phyloP scores from a whole-genome alignment of 1,284 basidiomycete genomes.

The Inonotus obliquus region DNA sequence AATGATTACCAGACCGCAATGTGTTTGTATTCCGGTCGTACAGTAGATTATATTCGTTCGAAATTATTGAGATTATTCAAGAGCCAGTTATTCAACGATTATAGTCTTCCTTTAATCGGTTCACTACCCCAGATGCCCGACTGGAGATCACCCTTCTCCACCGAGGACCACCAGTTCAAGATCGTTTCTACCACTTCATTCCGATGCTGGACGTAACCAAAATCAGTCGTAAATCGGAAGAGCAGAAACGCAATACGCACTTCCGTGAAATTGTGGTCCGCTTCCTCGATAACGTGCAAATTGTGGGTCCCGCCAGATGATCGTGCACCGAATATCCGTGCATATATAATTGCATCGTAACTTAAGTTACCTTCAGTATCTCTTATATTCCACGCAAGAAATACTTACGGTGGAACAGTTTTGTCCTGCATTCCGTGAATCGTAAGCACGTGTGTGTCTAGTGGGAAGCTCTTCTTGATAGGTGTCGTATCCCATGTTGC shows the following conservation, averaged over 20 bases:
- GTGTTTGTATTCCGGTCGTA: too few relatives aligned
- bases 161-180: conserved; percentile 54
- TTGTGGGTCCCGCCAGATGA: conserved; percentile 57
- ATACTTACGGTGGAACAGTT: conserved; percentile 60
- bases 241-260: conserved; percentile 29
- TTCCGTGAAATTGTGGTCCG: conserved; percentile 70
- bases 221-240: background rate
- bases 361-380: conserved; percentile 31
- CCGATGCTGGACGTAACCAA: conserved; percentile 33
- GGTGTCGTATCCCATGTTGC: conserved; percentile 56
- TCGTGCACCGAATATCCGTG: conserved; percentile 51
- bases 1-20: too few relatives aligned
- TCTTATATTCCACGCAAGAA: background rate
- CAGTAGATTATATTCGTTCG: too few relatives aligned
- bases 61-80: too few relatives aligned
- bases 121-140: conserved; percentile 58
- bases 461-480: conserved; percentile 62
- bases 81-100: background rate
- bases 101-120: conserved; percentile 31
- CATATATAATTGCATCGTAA: conserved; percentile 67
- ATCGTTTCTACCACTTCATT: conserved; percentile 60
- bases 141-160: conserved; percentile 37
- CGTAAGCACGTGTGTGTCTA: conserved; percentile 54
- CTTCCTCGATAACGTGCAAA: conserved; percentile 60
- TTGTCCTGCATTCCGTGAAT: conserved; percentile 63